These are phyloP conservation scores for Calocybe gambosa DNA, from an alignment of 1,284 basidiomycete species.

Conservation along the genomic window DNA sequence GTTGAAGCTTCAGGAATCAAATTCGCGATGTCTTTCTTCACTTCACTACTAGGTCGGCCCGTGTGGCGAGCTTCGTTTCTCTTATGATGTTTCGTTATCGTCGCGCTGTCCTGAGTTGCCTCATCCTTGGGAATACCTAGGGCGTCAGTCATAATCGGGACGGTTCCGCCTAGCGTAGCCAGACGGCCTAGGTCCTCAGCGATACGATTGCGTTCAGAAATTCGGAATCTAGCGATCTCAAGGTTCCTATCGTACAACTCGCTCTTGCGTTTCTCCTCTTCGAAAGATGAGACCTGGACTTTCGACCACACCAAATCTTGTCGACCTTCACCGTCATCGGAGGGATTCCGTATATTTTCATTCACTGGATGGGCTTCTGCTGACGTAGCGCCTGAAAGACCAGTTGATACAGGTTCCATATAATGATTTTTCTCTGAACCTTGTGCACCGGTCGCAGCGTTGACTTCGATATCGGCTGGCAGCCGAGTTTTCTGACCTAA, in stretches of 20 bases:
- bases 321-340: neutral
- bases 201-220: constrained; percentile 12
- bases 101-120: neutral
- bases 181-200: constrained; percentile 1
- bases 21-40: too few relatives aligned
- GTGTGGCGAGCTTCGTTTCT: neutral
- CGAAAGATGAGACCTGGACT: neutral
- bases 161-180: neutral
- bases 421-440: neutral
- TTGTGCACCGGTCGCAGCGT: neutral
- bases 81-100: neutral
- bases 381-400: neutral
- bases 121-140: neutral
- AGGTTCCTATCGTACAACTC: constrained; percentile 11
- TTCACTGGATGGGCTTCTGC: constrained; percentile 7
- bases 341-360: constrained; percentile 10
- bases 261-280: constrained; percentile 7
- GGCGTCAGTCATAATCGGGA: neutral
- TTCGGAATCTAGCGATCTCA: constrained; percentile 13
- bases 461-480: constrained; percentile 5
- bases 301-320: neutral
- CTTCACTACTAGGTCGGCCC: too few relatives aligned
- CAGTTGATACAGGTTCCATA: neutral
- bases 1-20: neutral
- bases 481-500: neutral